These are phyloP conservation scores for Phytophthora constricta DNA, from an alignment of 352 stramenopile species.

Conservation along the genomic window DNA sequence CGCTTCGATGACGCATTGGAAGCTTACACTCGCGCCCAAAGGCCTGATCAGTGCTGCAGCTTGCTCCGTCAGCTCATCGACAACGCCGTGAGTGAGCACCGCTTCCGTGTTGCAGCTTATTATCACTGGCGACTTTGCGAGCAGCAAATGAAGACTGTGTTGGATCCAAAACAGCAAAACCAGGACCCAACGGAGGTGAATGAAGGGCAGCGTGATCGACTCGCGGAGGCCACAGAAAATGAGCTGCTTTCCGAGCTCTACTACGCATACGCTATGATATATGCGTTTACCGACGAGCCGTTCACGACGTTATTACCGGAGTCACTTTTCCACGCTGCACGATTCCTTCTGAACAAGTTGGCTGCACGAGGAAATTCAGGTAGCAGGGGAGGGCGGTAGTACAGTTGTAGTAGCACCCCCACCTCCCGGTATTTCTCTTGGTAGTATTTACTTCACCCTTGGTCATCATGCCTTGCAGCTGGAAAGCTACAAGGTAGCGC, in stretches of 20 bases:
- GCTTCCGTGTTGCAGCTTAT: conserved; percentile 92
- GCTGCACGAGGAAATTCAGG: conserved; percentile 30
- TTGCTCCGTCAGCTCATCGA: conserved; percentile 91
- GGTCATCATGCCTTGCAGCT: conserved; percentile 92
- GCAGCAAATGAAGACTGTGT: conserved; percentile 68
- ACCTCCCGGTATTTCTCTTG: conserved; percentile 88
- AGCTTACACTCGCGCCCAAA: conserved; percentile 85
- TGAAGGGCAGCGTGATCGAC: conserved; percentile 36
- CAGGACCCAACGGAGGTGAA: conserved; percentile 25
- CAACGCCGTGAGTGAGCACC: conserved; percentile 86
- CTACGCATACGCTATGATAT: conserved; percentile 94
- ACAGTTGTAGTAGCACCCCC: conserved; percentile 28
- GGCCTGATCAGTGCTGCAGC: conserved; percentile 82
- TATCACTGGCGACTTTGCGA: conserved; percentile 94
- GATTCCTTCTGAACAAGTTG: conserved; percentile 94
- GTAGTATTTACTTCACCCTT: conserved; percentile 94
- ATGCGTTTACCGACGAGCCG: conserved; percentile 93
- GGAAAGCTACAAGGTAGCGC: conserved; percentile 93
- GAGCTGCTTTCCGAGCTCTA: conserved; percentile 91
- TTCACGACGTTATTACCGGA: conserved; percentile 94
- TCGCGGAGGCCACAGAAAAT: conserved; percentile 59
- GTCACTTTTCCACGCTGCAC: conserved; percentile 92
- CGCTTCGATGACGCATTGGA: conserved; percentile 93
- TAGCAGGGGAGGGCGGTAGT: conserved; percentile 18
- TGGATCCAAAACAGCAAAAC: conserved; percentile 9